Percentiles rank a stretch among this genome's conserved stretches.
These are phyloP conservation scores for Leptodermis oblonga DNA, from an alignment of 257 asterid genomes.

Conservation along the genomic window DNA sequence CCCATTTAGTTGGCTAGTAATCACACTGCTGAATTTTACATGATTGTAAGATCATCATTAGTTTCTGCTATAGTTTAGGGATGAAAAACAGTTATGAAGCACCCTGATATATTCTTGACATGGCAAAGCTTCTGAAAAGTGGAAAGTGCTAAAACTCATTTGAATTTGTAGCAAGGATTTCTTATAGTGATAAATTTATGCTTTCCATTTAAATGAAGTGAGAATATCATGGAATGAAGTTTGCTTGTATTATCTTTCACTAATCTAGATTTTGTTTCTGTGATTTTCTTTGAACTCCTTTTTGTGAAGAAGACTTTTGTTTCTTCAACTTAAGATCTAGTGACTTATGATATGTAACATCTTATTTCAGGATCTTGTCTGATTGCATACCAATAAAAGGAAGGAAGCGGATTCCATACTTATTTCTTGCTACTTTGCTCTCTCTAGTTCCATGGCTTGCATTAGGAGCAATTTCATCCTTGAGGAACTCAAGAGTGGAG, in stretches of 20 bases:
- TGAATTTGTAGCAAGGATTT: neutral
- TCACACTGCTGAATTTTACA: neutral
- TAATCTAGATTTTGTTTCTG: neutral
- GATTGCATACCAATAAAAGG: constrained; percentile 92
- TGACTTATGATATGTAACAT: constrained; percentile 4
- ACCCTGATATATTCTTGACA: neutral
- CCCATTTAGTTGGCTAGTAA: neutral
- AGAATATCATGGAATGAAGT: neutral
- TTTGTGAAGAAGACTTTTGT: neutral
- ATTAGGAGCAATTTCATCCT: constrained; percentile 48
- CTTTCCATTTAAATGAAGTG: neutral
- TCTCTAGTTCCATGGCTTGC: constrained; percentile 83
- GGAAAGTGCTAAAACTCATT: neutral
- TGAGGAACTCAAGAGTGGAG: constrained; percentile 57
- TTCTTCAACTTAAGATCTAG: neutral
- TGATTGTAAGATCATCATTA: neutral
- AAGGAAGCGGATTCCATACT: constrained; percentile 81
- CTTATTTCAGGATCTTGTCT: constrained; percentile 66
- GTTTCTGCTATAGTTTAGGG: neutral
- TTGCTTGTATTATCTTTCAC: neutral
- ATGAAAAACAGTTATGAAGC: neutral
- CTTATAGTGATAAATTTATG: neutral
- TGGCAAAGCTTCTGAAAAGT: neutral
- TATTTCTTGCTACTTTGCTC: constrained; percentile 65
- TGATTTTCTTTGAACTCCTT: too few relatives aligned